Evolutionary conservation across 2,329 filamentous ascomycete genomes (phyloP).

Genomic region (Talaromyces sp.): DNA sequence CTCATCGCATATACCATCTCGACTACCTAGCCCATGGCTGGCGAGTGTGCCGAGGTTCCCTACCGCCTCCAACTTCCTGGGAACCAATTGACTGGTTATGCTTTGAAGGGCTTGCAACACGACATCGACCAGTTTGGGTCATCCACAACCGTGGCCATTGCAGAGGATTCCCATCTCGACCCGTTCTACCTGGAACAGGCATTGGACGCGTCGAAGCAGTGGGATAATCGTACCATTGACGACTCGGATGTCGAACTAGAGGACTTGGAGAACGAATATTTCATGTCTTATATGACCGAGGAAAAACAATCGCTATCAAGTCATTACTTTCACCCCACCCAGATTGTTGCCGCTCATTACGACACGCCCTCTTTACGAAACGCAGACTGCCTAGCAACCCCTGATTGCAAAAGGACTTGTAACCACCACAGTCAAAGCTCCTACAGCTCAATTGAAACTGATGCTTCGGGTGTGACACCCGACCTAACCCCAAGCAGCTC

Average conservation of each 20-base stretch:
- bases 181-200: constrained; percentile 36
- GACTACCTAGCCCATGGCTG: constrained; percentile 33
- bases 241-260: constrained; percentile 28
- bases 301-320: not conserved
- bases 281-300: constrained; percentile 22
- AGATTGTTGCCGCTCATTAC: not conserved
- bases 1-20: not conserved
- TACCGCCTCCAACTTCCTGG: constrained; percentile 29
- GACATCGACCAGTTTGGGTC: constrained; percentile 7
- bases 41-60: constrained; percentile 26
- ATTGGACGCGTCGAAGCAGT: constrained; percentile 21
- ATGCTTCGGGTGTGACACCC: constrained; percentile 21
- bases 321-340: not conserved
- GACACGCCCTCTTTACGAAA: not conserved
- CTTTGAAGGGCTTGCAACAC: constrained; percentile 17
- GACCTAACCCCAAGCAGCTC: constrained; percentile 35
- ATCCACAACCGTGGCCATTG: constrained; percentile 1
- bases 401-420: constrained; percentile 8
- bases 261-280: constrained; percentile 26
- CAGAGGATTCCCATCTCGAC: constrained; percentile 30
- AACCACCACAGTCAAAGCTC: constrained; percentile 27
- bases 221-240: constrained; percentile 19
- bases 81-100: constrained; percentile 23
- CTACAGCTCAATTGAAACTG: constrained; percentile 28
- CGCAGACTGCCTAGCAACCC: not conserved